Evolutionary conservation across 2,329 filamentous ascomycete genomes (phyloP), one percentile per base, ranked within the genome.

Genomic region (Rhynchosporium agropyri): DNA sequence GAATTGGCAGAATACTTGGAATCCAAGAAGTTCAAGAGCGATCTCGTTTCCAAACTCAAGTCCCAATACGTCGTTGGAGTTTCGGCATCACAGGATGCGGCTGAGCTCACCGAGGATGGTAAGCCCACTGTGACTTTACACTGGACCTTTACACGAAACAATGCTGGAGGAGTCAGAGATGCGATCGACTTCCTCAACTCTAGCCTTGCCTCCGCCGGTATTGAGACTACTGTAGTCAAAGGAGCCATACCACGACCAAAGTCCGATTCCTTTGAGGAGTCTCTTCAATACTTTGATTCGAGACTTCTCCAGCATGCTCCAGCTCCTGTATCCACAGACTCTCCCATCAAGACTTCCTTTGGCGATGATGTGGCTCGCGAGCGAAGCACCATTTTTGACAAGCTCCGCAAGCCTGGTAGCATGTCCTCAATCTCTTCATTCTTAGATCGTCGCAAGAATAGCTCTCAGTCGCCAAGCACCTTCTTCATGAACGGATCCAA

Each of bases 211-310:
- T 89, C 91, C 50, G 89, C 92, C 53, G 90, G 91, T n/a, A 86
- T 97, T n/a, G 92, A 98, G 71, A 85, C 89, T 9, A 90, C 85
- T 62, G 88, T 92, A 48, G 88, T 98, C 72, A 96, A 96, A 76
- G 95, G 95, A 58, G 89, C 92, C n/a, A 95, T 98, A 68, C 92
- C 94, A 26, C 90, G 95, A n/a, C 95, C 95, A 67, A 97, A 98
- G 80, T 98, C 95, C 0, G 95, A 99, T 76, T 97, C 95, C 0
- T 99, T 99, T 68, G 95, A 99, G 75, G 94, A 99, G 71, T 96
- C 94, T 7, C 83, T 98, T 58, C 94, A 93, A 62, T 98, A 93
- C 79, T 99, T 99, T 74, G 91, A 97, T 75, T 97, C 94, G 2
- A 98, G 97, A 79, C 84, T 99, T 51, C 84, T 99, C 60, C 95